Evolutionary conservation across 2,329 filamentous ascomycete genomes (phyloP).

Genomic region (Acephala macrosclerotiorum): DNA sequence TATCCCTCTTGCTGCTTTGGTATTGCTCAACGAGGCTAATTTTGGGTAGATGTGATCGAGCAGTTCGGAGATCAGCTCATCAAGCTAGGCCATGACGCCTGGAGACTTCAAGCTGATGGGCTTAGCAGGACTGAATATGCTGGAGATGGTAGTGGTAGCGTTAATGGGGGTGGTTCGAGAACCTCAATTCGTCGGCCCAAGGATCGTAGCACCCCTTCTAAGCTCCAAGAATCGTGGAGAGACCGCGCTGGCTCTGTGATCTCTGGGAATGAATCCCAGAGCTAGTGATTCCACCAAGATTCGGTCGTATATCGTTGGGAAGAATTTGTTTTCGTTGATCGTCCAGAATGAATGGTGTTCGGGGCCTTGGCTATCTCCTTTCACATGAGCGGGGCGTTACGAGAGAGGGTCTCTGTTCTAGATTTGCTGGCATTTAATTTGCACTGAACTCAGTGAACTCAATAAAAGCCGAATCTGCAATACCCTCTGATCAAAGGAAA

Average conservation of each 20-base stretch:
- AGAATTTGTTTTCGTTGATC: not conserved
- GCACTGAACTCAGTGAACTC: too few relatives aligned
- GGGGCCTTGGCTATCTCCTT: too few relatives aligned
- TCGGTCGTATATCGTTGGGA: not conserved
- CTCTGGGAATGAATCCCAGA: not conserved
- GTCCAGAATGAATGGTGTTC: too few relatives aligned
- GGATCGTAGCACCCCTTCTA: not conserved
- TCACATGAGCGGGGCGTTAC: too few relatives aligned
- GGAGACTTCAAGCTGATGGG: constrained; percentile 25
- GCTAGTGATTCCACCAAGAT: not conserved
- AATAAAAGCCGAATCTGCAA: too few relatives aligned
- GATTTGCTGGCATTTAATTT: too few relatives aligned
- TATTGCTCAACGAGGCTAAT: not conserved
- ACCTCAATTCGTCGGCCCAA: not conserved
- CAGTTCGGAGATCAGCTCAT: constrained; percentile 26
- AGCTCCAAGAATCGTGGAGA: not conserved
- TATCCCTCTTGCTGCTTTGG: not conserved
- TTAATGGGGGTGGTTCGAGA: not conserved
- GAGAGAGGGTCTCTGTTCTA: too few relatives aligned
- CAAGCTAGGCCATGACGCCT: constrained; percentile 21
- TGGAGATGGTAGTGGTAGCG: not conserved
- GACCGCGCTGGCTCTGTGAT: not conserved
- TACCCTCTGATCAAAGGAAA: too few relatives aligned
- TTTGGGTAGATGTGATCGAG: constrained; percentile 13
- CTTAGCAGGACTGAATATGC: constrained; percentile 14